phyloP scores from a whole-genome alignment of 75 land plant species.

The Picea glauca region DNA sequence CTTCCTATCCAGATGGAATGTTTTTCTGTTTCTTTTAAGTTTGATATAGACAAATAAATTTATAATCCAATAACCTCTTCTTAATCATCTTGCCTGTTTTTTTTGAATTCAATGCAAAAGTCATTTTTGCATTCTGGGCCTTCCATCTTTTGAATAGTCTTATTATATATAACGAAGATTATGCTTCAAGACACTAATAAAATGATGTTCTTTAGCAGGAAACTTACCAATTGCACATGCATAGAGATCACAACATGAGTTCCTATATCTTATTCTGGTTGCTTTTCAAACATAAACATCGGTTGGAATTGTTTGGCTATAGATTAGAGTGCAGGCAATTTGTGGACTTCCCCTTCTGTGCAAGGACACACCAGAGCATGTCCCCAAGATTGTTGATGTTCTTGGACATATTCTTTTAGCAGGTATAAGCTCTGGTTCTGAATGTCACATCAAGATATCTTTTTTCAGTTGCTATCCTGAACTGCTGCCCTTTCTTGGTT shows the following conservation, averaged over 20 bases:
- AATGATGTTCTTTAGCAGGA: too few relatives aligned
- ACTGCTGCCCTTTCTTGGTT: constrained; percentile 4
- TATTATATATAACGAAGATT: too few relatives aligned
- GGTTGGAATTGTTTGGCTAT: constrained; percentile 11
- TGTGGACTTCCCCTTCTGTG: constrained; percentile 90
- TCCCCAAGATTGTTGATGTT: constrained; percentile 81
- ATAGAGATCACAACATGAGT: too few relatives aligned
- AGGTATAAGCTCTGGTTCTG: constrained; percentile 33
- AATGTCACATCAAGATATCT: neutral
- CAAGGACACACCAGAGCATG: constrained; percentile 81
- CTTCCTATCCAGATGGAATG: too few relatives aligned
- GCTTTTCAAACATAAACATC: neutral
- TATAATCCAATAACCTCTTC: too few relatives aligned
- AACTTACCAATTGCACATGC: too few relatives aligned
- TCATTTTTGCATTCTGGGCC: neutral
- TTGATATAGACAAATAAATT: too few relatives aligned
- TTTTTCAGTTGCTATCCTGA: constrained; percentile 1
- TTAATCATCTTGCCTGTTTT: too few relatives aligned
- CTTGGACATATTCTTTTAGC: constrained; percentile 73
- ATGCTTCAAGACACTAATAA: too few relatives aligned
- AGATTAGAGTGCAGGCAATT: constrained; percentile 94
- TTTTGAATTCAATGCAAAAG: neutral
- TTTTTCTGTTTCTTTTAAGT: too few relatives aligned
- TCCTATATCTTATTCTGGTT: neutral
- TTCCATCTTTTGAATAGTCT: neutral